Conservation (phyloP, 495 filamentous ascomycete genomes). For the Xylaria scruposa region DNA sequence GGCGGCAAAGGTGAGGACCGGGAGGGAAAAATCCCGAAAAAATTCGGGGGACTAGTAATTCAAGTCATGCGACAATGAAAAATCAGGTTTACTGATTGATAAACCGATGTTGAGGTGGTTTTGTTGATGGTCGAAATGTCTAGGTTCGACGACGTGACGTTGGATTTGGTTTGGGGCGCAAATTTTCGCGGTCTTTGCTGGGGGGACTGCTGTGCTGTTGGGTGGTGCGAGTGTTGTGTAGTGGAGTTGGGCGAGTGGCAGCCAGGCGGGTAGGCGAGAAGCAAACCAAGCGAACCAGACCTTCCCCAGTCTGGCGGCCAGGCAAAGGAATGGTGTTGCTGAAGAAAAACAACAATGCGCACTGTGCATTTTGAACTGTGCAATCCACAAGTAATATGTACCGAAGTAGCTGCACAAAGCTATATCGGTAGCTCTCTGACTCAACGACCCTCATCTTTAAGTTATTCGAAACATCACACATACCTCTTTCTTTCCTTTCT, state of each 20-base stretch:
- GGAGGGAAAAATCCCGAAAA: conserved; percentile 57
- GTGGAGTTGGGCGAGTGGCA: conserved; percentile 21
- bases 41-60: conserved; percentile 54
- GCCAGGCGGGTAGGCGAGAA: conserved; percentile 13
- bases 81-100: conserved; percentile 63
- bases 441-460: not conserved
- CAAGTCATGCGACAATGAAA: conserved; percentile 61
- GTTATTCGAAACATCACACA: not conserved
- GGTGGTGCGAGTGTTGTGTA: conserved; percentile 23
- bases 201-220: conserved; percentile 26
- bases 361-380: not conserved
- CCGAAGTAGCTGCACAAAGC: not conserved
- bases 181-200: conserved; percentile 47
- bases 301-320: conserved; percentile 19
- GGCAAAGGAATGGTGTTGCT: conserved; percentile 8
- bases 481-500: not conserved
- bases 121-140: conserved; percentile 65
- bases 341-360: not conserved
- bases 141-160: conserved; percentile 70
- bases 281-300: not conserved
- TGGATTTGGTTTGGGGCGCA: conserved; percentile 58
- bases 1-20: conserved; percentile 47
- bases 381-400: not conserved
- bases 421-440: conserved; percentile 11
- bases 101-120: conserved; percentile 53